Evolutionary conservation across 768 basidiomycete species (phyloP).

Genomic region (Podaxis rugospora): DNA sequence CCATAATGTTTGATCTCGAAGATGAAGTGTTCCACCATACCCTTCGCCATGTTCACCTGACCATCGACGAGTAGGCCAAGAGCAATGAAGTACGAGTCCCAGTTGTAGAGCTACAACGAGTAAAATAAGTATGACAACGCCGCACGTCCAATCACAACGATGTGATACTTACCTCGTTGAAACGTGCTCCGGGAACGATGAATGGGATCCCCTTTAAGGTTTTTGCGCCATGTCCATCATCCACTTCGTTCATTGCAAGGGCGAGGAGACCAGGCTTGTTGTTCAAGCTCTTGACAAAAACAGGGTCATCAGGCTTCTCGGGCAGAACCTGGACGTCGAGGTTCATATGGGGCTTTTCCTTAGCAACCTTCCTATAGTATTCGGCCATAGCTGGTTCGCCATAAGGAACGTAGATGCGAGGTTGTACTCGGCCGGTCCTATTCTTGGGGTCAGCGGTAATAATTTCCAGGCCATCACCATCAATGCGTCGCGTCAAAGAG

Average conservation of each 20-base stretch:
- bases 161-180: conserved; percentile 70
- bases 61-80: conserved; percentile 95
- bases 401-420: conserved; percentile 92
- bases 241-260: conserved; percentile 90
- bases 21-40: conserved; percentile 98
- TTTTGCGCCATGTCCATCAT: conserved; percentile 73
- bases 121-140: conserved; percentile 1
- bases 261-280: conserved; percentile 92
- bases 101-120: conserved; percentile 73
- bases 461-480: conserved; percentile 94
- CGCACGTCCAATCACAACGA: neutral
- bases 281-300: conserved; percentile 89
- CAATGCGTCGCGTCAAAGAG: conserved; percentile 92
- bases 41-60: conserved; percentile 90
- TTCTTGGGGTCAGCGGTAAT: conserved; percentile 99
- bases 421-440: conserved; percentile 82
- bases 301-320: conserved; percentile 78
- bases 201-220: conserved; percentile 93
- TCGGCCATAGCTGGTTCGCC: conserved; percentile 93
- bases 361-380: conserved; percentile 89
- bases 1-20: conserved; percentile 98
- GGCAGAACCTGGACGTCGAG: conserved; percentile 92
- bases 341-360: conserved; percentile 89
- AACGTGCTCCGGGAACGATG: conserved; percentile 92
- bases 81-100: conserved; percentile 94